Evolutionary conservation across 768 basidiomycete genomes (phyloP).

Genomic region (Sporobolomyces phaffii): DNA sequence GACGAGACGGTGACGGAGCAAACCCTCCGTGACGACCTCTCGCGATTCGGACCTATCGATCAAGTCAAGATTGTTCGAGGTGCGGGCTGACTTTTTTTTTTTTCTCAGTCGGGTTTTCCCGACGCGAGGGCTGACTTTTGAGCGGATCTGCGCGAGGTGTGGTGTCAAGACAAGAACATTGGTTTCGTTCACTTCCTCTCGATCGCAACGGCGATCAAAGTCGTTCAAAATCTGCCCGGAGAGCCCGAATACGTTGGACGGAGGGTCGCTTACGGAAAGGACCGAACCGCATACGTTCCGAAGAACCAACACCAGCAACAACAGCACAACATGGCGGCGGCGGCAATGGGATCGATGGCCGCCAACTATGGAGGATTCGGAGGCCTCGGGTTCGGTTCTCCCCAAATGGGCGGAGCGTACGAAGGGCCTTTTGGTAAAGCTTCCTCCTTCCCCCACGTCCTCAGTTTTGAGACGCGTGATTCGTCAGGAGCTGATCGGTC

Average conservation of each 20-base stretch:
- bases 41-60: conserved; percentile 90
- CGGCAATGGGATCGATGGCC: conserved; percentile 45
- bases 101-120: neutral
- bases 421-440: conserved; percentile 10
- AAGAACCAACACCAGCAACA: conserved; percentile 73
- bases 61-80: conserved; percentile 94
- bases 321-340: conserved; percentile 49
- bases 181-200: conserved; percentile 98
- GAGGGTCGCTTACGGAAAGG: conserved; percentile 96
- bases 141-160: too few relatives aligned
- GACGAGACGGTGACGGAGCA: conserved; percentile 65
- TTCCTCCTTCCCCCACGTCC: neutral
- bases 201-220: conserved; percentile 92
- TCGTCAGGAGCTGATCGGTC: conserved; percentile 35
- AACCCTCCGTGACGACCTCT: conserved; percentile 80
- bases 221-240: conserved; percentile 83
- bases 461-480: too few relatives aligned
- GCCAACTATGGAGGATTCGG: conserved; percentile 43
- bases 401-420: conserved; percentile 24
- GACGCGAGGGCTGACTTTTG: neutral
- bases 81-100: neutral
- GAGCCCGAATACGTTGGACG: conserved; percentile 84
- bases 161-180: conserved; percentile 76
- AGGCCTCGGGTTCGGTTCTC: conserved; percentile 39
- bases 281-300: conserved; percentile 85